A percentile compares a stretch with the other conserved stretches of the same genome.
These are phyloP conservation scores for Arbutus unedo DNA, from an alignment of 148 eudicot species.

Conservation along the genomic window DNA sequence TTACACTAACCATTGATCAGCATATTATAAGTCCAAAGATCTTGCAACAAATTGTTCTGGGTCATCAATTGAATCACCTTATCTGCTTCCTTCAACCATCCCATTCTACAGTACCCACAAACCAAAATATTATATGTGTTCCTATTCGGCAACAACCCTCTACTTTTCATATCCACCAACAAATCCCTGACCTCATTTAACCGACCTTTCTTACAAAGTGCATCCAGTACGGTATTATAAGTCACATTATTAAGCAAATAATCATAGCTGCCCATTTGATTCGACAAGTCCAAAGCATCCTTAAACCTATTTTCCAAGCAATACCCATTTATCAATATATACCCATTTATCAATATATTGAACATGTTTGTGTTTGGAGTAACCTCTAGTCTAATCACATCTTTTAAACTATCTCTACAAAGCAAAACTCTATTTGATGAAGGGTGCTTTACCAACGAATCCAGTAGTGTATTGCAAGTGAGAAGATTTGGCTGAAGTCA, in stretches of 20 bases:
- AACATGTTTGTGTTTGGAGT: slow-evolving; percentile 49
- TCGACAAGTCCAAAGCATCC: slow-evolving; percentile 56
- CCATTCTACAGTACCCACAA: slow-evolving; percentile 76
- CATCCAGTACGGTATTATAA: slow-evolving; percentile 69
- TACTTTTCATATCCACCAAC: slow-evolving; percentile 64
- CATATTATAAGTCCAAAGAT: too few species aligned
- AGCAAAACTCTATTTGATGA: slow-evolving; percentile 29
- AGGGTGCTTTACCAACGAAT: slow-evolving; percentile 52
- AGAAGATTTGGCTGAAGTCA: slow-evolving; percentile 40
- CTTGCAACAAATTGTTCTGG: slow-evolving; percentile 51
- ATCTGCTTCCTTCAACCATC: slow-evolving; percentile 68
- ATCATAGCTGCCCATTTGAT: slow-evolving; percentile 39
- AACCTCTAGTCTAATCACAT: slow-evolving; percentile 44
- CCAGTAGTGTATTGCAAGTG: slow-evolving; percentile 60
- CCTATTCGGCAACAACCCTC: slow-evolving; percentile 50
- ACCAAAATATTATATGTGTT: slow-evolving; percentile 71
- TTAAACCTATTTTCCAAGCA: slow-evolving; percentile 47
- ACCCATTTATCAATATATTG: slow-evolving; percentile 71
- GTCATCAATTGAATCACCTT: slow-evolving; percentile 64
- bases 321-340: slow-evolving; percentile 55
- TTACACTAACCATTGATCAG: too few species aligned
- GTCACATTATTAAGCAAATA: slow-evolving; percentile 65
- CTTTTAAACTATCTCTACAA: slow-evolving; percentile 49
- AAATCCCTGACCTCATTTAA: slow-evolving; percentile 61
- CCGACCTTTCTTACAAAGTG: slow-evolving; percentile 58